Evolutionary conservation across 352 stramenopile genomes (phyloP), one percentile per base, ranked within the genome.

Genomic region (Phytopythium montanum): DNA sequence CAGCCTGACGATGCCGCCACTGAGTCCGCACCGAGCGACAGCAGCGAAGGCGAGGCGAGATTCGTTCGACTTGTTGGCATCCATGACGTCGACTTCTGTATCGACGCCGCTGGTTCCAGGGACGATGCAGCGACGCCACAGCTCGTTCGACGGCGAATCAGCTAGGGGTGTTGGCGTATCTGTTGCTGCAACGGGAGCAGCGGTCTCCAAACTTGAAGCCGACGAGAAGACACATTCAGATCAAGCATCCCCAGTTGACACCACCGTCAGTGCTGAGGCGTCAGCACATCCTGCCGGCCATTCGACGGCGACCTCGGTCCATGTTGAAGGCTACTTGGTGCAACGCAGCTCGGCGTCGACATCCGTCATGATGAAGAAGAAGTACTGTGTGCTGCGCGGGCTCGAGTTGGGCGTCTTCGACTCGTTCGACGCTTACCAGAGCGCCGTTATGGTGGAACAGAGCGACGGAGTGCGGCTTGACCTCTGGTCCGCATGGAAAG

Each of bases 1-100:
- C 6, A 79, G 79, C 2, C 63, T 88, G 3, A 88, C 84, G 1
- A 93, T 93, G 84, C 81, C 78, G 19, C 79, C 84, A 25, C 53
- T 93, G 54, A 89, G 81, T 26, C 84, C 84, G 31, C 79, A 93
- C 62, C 81, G 81, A 26, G 84, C 84, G 0, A 65, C 73, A 33
- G 77, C 81, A 12, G 84, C 84, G 0, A 90, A 85, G 51, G 68
- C 70, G 0, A 68, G 76, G 41, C 78, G 84, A 53, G 78, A 90
- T 54, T 92, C 82, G 18, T 90, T 92, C 54, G 82, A 92, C 45
- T 64, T 92, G 61, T 28, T 73, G 2, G 65, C 68, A 2, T 70
- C 68, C 4, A 64, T 49, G 36, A 12, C 59, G 1, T 44, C 50
- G 31, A 5, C 29, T 33, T 29, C 33, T 0, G 1, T 23, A 31